A percentile compares a stretch with the other conserved stretches of the same genome.
Evolutionary conservation across 2,329 filamentous ascomycete species (phyloP).

Genomic region (Talaromyces sp.): DNA sequence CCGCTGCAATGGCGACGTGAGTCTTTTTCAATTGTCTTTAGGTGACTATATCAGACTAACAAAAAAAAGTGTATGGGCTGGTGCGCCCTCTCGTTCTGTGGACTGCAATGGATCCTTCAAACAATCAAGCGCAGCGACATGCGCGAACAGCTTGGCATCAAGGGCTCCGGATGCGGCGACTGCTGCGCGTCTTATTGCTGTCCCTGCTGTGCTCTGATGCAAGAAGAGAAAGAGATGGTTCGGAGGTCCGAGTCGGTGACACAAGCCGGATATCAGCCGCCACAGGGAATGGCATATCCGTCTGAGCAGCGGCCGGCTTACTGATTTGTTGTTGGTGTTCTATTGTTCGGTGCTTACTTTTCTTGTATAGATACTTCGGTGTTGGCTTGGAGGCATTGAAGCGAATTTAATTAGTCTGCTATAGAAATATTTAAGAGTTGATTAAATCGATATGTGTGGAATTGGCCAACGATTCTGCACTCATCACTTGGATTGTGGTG

Average conservation of each 20-base stretch:
- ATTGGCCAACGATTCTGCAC: not conserved
- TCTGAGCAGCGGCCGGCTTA: not conserved
- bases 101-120: conserved; percentile 36
- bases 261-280: conserved; percentile 20
- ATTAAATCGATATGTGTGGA: not conserved
- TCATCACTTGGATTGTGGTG: not conserved
- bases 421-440: not conserved
- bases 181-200: conserved; percentile 52
- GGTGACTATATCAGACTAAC: not conserved
- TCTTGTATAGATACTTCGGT: not conserved
- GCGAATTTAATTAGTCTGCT: too few species aligned
- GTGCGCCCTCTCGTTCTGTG: conserved; percentile 22
- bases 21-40: not conserved
- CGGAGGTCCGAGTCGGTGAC: not conserved
- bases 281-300: conserved; percentile 17
- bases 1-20: conserved; percentile 23
- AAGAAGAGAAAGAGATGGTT: conserved; percentile 51
- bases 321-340: not conserved
- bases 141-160: conserved; percentile 49
- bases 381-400: not conserved
- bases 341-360: not conserved
- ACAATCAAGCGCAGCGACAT: conserved; percentile 52
- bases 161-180: conserved; percentile 45
- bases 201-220: conserved; percentile 51
- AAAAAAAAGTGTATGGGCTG: conserved; percentile 30